Conservation (phyloP, 2,329 filamentous ascomycete species). For the Pyricularia pennisetigena region DNA sequence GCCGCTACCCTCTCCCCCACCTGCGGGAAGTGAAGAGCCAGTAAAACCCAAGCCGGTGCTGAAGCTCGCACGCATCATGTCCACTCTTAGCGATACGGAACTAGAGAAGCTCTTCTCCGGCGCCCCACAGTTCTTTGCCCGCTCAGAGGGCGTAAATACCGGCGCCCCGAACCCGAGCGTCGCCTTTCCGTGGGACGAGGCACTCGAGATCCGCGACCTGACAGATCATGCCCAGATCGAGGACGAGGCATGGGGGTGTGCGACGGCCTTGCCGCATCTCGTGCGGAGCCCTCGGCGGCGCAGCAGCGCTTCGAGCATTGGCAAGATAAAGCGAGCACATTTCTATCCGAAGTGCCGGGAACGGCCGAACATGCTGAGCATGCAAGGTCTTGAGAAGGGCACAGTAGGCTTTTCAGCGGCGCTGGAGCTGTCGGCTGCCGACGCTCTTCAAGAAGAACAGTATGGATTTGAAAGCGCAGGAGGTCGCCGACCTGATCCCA, state of each 20-base stretch:
- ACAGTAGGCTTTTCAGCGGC: constrained; percentile 61
- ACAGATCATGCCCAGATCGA: constrained; percentile 56
- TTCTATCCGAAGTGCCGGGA: constrained; percentile 51
- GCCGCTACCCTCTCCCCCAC: constrained; percentile 44
- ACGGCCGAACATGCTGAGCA: constrained; percentile 61
- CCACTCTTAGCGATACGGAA: constrained; percentile 46
- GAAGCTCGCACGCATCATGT: constrained; percentile 48
- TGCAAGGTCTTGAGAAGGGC: constrained; percentile 61
- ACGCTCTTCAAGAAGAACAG: constrained; percentile 53
- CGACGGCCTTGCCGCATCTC: constrained; percentile 55
- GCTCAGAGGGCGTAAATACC: constrained; percentile 47
- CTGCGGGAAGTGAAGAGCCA: constrained; percentile 28
- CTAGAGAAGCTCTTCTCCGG: constrained; percentile 64
- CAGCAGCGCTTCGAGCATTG: constrained; percentile 14
- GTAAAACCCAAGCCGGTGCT: constrained; percentile 33
- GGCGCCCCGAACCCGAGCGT: constrained; percentile 53
- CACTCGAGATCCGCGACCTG: constrained; percentile 50
- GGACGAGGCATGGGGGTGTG: constrained; percentile 51
- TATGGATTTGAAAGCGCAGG: constrained; percentile 46
- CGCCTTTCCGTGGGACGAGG: constrained; percentile 58
- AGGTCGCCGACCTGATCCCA: constrained; percentile 41
- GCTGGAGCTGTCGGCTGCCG: constrained; percentile 53
- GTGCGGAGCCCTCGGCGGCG: constrained; percentile 29
- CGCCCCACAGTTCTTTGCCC: constrained; percentile 62
- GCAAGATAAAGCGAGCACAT: constrained; percentile 38